Evolutionary conservation across 306 rosid genomes (phyloP).

Genomic region (Sechiopsis laciniata): DNA sequence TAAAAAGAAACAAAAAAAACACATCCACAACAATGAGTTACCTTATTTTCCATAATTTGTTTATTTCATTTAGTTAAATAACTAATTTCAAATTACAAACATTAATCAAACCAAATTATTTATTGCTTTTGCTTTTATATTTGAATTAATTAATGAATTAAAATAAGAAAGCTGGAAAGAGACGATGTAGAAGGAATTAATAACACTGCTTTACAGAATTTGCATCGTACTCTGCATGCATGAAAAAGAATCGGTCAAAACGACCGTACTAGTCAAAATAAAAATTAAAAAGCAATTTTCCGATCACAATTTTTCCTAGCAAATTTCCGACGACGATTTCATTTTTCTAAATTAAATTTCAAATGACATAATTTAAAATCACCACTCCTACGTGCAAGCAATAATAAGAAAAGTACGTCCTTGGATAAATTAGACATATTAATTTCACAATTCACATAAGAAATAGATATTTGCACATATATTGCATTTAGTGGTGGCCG

Average conservation of each 20-base stretch:
- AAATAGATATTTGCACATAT: neutral
- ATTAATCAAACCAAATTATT: neutral
- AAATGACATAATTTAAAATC: neutral
- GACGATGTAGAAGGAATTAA: neutral
- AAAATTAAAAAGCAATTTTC: too few relatives aligned
- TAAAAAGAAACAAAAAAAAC: too few relatives aligned
- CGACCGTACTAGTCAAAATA: neutral
- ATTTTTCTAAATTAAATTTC: neutral
- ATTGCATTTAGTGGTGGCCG: conserved; percentile 24
- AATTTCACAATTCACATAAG: neutral
- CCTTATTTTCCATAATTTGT: too few relatives aligned
- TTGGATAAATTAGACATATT: neutral
- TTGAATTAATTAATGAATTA: neutral
- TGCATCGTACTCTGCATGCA: conserved; percentile 8
- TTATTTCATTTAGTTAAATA: too few relatives aligned
- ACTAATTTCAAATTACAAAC: too few relatives aligned
- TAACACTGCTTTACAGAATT: neutral
- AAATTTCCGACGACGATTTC: neutral
- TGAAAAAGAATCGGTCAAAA: neutral
- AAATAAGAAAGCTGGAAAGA: neutral
- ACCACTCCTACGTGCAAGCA: neutral
- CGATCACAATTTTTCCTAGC: neutral
- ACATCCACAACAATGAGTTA: too few relatives aligned
- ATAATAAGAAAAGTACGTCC: neutral
- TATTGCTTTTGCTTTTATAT: neutral